Evolutionary conservation across 805 yeast species (phyloP).

Genomic region (Barnettozyma pratensis): DNA sequence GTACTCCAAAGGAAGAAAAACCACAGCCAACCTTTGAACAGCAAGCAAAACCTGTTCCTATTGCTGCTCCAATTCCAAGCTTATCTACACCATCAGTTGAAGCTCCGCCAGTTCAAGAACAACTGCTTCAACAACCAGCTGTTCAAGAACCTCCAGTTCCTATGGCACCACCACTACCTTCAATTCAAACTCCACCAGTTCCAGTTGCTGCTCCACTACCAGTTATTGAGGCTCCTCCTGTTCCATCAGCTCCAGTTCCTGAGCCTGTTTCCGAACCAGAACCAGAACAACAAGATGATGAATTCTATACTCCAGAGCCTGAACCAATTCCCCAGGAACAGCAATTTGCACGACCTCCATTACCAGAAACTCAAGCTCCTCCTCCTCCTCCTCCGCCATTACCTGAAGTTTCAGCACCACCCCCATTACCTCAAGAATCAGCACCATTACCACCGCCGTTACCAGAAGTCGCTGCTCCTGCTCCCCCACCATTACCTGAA

Average conservation of each 20-base stretch:
- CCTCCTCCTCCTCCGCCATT: slow-evolving; percentile 32
- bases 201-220: slow-evolving; percentile 28
- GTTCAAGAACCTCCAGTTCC: slow-evolving; percentile 12
- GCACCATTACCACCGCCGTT: slow-evolving; percentile 29
- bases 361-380: slow-evolving; percentile 18
- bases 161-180: slow-evolving; percentile 22
- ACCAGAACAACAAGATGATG: neutral
- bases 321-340: neutral
- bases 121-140: slow-evolving; percentile 7
- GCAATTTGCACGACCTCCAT: slow-evolving; percentile 22
- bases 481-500: slow-evolving; percentile 25
- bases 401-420: slow-evolving; percentile 28
- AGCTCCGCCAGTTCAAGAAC: neutral
- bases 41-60: slow-evolving; percentile 25
- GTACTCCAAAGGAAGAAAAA: slow-evolving; percentile 17
- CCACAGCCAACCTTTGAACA: slow-evolving; percentile 19
- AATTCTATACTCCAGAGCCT: slow-evolving; percentile 5
- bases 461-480: slow-evolving; percentile 28
- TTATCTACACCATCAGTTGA: slow-evolving; percentile 10
- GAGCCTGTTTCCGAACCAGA: slow-evolving; percentile 25
- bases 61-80: slow-evolving; percentile 25
- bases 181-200: neutral
- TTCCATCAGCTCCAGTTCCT: slow-evolving; percentile 16
- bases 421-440: slow-evolving; percentile 24
- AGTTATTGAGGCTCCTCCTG: slow-evolving; percentile 1